phyloP scores from a whole-genome alignment of 2,329 filamentous ascomycete genomes.

The Botrytis paeoniae region DNA sequence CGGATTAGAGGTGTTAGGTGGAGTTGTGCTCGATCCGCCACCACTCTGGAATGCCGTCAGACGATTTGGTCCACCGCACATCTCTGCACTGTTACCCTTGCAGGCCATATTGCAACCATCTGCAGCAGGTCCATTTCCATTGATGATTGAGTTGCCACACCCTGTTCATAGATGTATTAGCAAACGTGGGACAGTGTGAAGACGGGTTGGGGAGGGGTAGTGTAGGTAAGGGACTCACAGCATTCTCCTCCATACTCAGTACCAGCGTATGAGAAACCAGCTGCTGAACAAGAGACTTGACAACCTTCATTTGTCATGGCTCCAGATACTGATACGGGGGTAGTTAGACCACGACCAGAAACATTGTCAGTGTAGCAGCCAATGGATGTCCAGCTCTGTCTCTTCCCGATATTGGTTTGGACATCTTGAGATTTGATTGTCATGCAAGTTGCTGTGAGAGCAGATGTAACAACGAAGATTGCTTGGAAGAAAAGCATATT shows the following conservation, averaged over 20 bases:
- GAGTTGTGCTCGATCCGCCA: neutral
- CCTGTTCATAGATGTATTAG: conserved; percentile 8
- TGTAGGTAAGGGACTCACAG: conserved; percentile 18
- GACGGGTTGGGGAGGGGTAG: neutral
- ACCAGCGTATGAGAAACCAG: conserved; percentile 22
- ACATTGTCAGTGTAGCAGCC: conserved; percentile 21
- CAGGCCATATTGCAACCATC: conserved; percentile 35
- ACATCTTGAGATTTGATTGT: conserved; percentile 10
- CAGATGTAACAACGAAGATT: neutral
- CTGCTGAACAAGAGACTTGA: conserved; percentile 19
- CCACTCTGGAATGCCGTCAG: conserved; percentile 16
- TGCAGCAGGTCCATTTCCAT: conserved; percentile 25
- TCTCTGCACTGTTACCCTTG: conserved; percentile 29
- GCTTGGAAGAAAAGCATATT: neutral
- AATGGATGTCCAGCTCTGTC: conserved; percentile 14
- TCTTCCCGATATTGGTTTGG: neutral
- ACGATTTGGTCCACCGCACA: conserved; percentile 29
- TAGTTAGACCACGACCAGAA: conserved; percentile 18
- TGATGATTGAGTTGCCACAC: conserved; percentile 27
- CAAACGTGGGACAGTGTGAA: neutral
- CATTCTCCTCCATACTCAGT: conserved; percentile 28
- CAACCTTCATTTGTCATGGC: conserved; percentile 26
- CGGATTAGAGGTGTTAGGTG: neutral
- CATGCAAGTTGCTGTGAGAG: neutral
- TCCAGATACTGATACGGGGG: conserved; percentile 5